phyloP scores from a whole-genome alignment of 1,284 basidiomycete genomes.

The Fomitopsis schrenkii region DNA sequence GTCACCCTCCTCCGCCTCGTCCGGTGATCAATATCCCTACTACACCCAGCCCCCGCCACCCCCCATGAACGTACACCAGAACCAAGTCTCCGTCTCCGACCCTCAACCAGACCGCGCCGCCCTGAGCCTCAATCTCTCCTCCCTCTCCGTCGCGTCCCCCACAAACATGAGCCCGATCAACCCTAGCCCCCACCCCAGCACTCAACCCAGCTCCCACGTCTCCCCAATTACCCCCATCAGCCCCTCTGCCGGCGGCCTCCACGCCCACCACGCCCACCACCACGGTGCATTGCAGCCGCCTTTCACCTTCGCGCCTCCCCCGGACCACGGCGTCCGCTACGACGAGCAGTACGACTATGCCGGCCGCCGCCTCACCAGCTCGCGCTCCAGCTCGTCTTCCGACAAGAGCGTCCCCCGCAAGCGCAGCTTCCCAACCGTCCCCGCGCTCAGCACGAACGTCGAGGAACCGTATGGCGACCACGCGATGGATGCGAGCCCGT shows the following conservation, averaged over 20 bases:
- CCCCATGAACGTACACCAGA: slow-evolving; percentile 22
- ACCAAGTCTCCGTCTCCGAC: slow-evolving; percentile 21
- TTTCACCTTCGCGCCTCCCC: slow-evolving; percentile 39
- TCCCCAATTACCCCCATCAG: slow-evolving; percentile 60
- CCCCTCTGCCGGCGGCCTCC: slow-evolving; percentile 35
- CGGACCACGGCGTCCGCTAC: slow-evolving; percentile 27
- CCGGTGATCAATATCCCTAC: slow-evolving; percentile 30
- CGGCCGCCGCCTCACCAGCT: slow-evolving; percentile 28
- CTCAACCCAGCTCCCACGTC: slow-evolving; percentile 31
- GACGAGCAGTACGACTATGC: slow-evolving; percentile 30
- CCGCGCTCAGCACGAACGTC: slow-evolving; percentile 34
- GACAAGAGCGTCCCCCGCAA: slow-evolving; percentile 54
- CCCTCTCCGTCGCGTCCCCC: slow-evolving; percentile 59
- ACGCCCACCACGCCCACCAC: slow-evolving; percentile 27
- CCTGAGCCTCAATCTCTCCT: slow-evolving; percentile 65
- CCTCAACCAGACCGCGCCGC: slow-evolving; percentile 26
- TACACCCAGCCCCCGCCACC: slow-evolving; percentile 21
- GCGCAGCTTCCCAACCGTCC: slow-evolving; percentile 52
- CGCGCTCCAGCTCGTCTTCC: slow-evolving; percentile 36
- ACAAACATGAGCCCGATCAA: slow-evolving; percentile 58
- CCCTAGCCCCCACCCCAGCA: slow-evolving; percentile 37
- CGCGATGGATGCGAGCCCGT: slow-evolving; percentile 27
- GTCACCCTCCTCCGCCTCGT: slow-evolving; percentile 31
- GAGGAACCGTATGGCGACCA: slow-evolving; percentile 30
- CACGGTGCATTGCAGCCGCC: slow-evolving; percentile 28